phyloP scores from a whole-genome alignment of 2,329 filamentous ascomycete species.

The Xylariales sp. region DNA sequence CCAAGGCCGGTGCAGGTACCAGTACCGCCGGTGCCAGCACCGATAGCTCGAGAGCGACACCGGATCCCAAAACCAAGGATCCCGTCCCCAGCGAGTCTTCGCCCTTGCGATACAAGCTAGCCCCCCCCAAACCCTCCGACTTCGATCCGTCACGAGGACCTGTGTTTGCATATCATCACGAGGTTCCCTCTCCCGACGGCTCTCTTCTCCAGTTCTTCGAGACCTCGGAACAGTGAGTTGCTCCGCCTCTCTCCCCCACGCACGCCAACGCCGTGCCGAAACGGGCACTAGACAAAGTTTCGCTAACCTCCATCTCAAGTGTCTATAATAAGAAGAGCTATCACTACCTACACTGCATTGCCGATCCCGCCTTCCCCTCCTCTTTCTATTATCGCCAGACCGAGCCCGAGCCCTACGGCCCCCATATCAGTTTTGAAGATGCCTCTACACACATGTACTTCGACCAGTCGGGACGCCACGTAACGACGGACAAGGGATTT shows the following conservation, averaged over 20 bases:
- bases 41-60: conserved; percentile 66
- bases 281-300: neutral
- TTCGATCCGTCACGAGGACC: conserved; percentile 70
- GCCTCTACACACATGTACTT: conserved; percentile 87
- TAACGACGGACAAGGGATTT: conserved; percentile 94
- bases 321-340: conserved; percentile 78
- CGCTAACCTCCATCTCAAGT: conserved; percentile 50
- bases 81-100: conserved; percentile 58
- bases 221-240: conserved; percentile 71
- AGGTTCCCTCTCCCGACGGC: conserved; percentile 61
- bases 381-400: conserved; percentile 90
- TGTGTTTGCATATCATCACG: conserved; percentile 67
- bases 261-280: too few species aligned
- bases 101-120: conserved; percentile 71
- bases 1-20: conserved; percentile 56
- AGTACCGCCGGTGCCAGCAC: conserved; percentile 47
- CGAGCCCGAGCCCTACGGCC: conserved; percentile 83
- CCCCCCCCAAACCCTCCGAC: conserved; percentile 70
- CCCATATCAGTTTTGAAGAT: conserved; percentile 93
- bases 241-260: neutral
- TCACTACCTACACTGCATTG: conserved; percentile 90
- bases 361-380: conserved; percentile 86
- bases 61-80: conserved; percentile 64
- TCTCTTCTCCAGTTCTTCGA: conserved; percentile 69
- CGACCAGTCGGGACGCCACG: conserved; percentile 76